Conservation (phyloP, 2,329 filamentous ascomycete genomes). For the Bipolaris oryzae region DNA sequence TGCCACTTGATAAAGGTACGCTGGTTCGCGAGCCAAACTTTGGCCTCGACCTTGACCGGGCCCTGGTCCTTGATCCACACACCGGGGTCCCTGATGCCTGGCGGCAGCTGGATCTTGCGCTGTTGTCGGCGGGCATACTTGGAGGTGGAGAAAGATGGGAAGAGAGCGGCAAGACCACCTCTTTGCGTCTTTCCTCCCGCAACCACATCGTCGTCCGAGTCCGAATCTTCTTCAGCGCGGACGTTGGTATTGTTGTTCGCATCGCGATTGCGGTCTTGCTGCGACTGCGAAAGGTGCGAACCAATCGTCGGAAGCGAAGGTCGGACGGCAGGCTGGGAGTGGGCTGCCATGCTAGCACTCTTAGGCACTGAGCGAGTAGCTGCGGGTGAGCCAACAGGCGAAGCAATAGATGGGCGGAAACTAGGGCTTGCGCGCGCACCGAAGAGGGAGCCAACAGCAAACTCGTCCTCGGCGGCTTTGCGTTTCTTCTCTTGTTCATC, state of each 20-base stretch:
- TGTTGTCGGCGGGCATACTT: conserved; percentile 63
- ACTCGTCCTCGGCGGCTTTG: conserved; percentile 81
- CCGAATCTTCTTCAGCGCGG: conserved; percentile 53
- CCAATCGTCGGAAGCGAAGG: conserved; percentile 23
- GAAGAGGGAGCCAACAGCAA: conserved; percentile 87
- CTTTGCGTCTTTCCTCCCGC: conserved; percentile 54
- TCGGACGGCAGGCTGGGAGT: conserved; percentile 26
- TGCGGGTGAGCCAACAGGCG: conserved; percentile 68
- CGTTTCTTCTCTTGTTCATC: conserved; percentile 86
- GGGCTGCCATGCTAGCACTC: conserved; percentile 26
- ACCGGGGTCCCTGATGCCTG: conserved; percentile 83
- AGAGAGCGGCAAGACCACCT: conserved; percentile 69
- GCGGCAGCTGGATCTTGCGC: conserved; percentile 68
- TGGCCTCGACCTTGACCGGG: conserved; percentile 90
- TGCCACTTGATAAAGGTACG: conserved; percentile 99
- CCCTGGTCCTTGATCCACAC: conserved; percentile 95
- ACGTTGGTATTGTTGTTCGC: conserved; percentile 34
- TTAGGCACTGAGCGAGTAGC: conserved; percentile 32
- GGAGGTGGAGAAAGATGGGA: conserved; percentile 82
- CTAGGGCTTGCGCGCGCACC: conserved; percentile 55
- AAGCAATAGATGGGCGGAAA: conserved; percentile 64
- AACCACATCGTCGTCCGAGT: conserved; percentile 58
- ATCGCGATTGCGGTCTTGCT: not conserved
- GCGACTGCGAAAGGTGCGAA: conserved; percentile 22
- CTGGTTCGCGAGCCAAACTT: conserved; percentile 98